Percentiles rank a stretch among this genome's conserved stretches.
These are phyloP conservation scores for Rhynchosporium agropyri DNA, from an alignment of 2,329 filamentous ascomycete genomes.

Conservation along the genomic window DNA sequence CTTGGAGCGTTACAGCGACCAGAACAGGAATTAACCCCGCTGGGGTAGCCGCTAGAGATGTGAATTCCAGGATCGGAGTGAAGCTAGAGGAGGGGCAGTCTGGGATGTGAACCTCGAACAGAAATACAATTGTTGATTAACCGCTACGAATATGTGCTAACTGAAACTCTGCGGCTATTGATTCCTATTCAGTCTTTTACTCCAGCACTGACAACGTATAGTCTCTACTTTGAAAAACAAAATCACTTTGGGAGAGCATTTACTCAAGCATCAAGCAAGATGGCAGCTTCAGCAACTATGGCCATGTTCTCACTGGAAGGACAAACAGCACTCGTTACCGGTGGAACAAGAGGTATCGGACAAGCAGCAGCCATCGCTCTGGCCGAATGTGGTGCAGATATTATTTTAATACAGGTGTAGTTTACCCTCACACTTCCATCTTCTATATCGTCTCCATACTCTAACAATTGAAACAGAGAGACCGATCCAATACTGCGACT, in stretches of 20 bases:
- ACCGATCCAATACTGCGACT: conserved; percentile 48
- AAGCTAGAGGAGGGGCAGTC: background rate
- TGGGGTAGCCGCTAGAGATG: conserved; percentile 6
- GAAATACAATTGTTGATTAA: background rate
- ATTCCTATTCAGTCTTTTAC: no score
- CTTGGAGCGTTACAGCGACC: background rate
- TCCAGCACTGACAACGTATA: background rate
- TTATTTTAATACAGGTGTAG: conserved; percentile 46
- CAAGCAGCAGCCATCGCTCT: conserved; percentile 44
- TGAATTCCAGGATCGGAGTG: background rate
- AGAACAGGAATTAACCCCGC: conserved; percentile 17
- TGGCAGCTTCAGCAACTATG: conserved; percentile 33
- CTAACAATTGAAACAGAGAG: conserved; percentile 33
- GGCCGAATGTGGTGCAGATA: conserved; percentile 46
- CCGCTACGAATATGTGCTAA: background rate
- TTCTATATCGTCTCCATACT: background rate
- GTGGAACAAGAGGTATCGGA: conserved; percentile 46
- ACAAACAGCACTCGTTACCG: conserved; percentile 45
- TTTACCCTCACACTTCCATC: conserved; percentile 12
- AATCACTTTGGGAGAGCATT: background rate
- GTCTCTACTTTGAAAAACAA: no score
- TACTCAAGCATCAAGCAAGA: conserved; percentile 12
- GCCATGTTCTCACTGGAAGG: conserved; percentile 43
- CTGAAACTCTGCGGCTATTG: background rate
- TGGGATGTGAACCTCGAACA: background rate